Percentiles rank a stretch among this genome's conserved stretches.
phyloP scores from a whole-genome alignment of 1,139 yeast genomes.

The Debaryomycetaceae sp. region DNA sequence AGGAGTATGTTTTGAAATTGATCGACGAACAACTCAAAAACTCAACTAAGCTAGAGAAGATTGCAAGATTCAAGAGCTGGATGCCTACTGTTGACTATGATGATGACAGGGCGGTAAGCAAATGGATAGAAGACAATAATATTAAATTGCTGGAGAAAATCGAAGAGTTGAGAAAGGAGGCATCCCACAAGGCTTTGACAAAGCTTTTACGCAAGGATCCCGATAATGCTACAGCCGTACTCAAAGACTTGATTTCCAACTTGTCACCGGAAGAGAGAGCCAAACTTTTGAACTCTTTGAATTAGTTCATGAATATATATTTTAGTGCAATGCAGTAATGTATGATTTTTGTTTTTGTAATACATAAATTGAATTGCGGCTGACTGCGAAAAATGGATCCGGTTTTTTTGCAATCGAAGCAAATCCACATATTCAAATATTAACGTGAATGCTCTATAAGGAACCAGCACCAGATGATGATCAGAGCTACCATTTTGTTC shows the following conservation, averaged over 20 bases:
- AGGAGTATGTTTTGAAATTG: conserved; percentile 79
- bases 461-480: neutral
- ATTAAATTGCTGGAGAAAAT: conserved; percentile 57
- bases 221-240: conserved; percentile 50
- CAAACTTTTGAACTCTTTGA: conserved; percentile 34
- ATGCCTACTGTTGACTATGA: conserved; percentile 70
- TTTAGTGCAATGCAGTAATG: neutral
- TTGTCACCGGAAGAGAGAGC: conserved; percentile 62
- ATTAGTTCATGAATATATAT: conserved; percentile 7
- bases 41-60: conserved; percentile 73
- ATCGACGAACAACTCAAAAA: conserved; percentile 62
- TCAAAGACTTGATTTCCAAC: conserved; percentile 58
- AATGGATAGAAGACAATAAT: conserved; percentile 83
- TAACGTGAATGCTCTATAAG: neutral
- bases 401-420: neutral
- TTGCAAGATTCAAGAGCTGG: conserved; percentile 87
- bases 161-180: conserved; percentile 62
- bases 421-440: neutral
- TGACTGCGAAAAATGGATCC: neutral
- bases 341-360: conserved; percentile 1
- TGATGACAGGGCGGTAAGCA: conserved; percentile 75
- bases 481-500: neutral
- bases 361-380: neutral
- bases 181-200: conserved; percentile 59
- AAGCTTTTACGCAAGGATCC: conserved; percentile 57